These are phyloP conservation scores for Plectosphaerella plurivora DNA, from an alignment of 2,329 filamentous ascomycete genomes.

Conservation along the genomic window DNA sequence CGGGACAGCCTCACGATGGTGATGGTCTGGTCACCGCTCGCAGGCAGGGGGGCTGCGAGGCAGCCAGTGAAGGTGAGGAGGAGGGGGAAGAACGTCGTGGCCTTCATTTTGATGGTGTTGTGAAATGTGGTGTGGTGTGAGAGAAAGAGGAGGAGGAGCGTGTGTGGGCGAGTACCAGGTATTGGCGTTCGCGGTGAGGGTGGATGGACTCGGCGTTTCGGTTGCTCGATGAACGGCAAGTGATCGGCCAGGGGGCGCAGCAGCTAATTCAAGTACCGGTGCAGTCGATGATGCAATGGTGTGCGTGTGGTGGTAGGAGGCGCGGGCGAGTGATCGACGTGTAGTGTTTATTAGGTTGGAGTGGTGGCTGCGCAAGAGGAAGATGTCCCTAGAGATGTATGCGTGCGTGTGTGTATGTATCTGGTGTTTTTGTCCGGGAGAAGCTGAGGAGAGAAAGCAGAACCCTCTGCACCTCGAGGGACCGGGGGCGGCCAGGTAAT, in stretches of 20 bases:
- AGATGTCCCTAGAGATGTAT: no score
- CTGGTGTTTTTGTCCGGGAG: no score
- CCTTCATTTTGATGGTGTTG: background rate
- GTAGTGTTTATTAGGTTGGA: background rate
- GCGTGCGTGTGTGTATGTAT: no score
- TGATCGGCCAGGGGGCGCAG: no score
- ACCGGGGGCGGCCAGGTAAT: background rate
- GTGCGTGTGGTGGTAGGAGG: background rate
- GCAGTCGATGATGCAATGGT: constrained; percentile 1
- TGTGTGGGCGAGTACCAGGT: background rate
- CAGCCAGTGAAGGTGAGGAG: background rate
- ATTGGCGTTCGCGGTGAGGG: background rate
- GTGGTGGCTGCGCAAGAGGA: no score
- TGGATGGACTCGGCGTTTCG: background rate
- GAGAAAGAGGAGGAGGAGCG: background rate
- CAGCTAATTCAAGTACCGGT: no score
- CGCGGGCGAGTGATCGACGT: background rate
- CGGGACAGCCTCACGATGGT: background rate
- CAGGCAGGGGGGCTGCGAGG: background rate
- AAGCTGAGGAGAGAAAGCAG: background rate
- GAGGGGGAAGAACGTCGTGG: background rate
- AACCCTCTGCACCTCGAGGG: no score
- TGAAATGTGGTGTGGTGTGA: background rate
- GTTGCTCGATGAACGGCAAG: background rate
- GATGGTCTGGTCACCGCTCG: background rate